A percentile compares a stretch with the other conserved stretches of the same genome.
These are phyloP conservation scores for Penicillium atrosanguineum DNA, from an alignment of 495 filamentous ascomycete species.

Conservation along the genomic window DNA sequence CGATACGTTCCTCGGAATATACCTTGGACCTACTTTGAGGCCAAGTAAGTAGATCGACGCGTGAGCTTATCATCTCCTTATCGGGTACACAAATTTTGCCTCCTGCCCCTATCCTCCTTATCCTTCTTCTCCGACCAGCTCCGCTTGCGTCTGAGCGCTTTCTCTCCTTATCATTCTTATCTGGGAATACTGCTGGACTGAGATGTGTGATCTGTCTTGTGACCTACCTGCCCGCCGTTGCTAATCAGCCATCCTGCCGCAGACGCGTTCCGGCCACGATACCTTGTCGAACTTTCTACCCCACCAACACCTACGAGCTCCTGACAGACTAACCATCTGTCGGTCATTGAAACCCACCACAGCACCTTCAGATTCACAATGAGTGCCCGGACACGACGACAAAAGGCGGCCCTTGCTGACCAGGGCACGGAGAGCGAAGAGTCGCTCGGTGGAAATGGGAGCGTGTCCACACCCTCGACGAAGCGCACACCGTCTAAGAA, in stretches of 20 bases:
- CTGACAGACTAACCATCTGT: neutral
- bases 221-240: neutral
- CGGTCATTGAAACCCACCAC: neutral
- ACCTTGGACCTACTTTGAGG: neutral
- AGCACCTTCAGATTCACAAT: constrained; percentile 24
- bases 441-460: constrained; percentile 31
- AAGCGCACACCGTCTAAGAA: constrained; percentile 26
- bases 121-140: constrained; percentile 4
- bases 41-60: constrained; percentile 1
- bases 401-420: constrained; percentile 40
- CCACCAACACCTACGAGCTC: neutral
- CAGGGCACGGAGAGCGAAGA: constrained; percentile 36
- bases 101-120: constrained; percentile 6
- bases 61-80: constrained; percentile 17
- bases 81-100: constrained; percentile 9
- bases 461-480: constrained; percentile 23
- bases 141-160: constrained; percentile 1
- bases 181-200: neutral
- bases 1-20: too few species aligned
- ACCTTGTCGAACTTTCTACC: neutral
- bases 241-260: neutral
- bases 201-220: constrained; percentile 1
- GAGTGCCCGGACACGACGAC: constrained; percentile 42
- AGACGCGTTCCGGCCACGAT: constrained; percentile 1
- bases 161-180: constrained; percentile 12